Evolutionary conservation across 345 rosid species (phyloP).

Genomic region (Ricinus communis): DNA sequence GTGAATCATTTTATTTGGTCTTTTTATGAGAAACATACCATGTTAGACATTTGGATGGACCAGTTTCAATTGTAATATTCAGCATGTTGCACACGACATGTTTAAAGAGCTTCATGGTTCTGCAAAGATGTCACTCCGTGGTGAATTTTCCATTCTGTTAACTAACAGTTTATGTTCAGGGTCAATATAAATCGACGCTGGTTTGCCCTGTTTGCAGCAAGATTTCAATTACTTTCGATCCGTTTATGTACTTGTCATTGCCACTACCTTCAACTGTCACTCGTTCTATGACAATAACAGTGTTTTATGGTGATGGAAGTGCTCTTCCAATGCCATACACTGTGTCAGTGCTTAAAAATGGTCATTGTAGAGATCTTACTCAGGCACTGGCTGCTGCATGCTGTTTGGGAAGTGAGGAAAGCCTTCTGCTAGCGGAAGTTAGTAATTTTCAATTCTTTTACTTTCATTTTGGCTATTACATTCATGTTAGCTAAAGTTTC

Average conservation of each 20-base stretch:
- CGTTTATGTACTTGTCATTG: constrained; percentile 90
- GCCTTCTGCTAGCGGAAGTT: constrained; percentile 85
- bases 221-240: constrained; percentile 88
- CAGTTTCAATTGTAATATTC: not conserved
- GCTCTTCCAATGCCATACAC: constrained; percentile 76
- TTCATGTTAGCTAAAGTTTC: constrained; percentile 24
- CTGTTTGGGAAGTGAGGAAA: constrained; percentile 74
- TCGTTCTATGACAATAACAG: constrained; percentile 80
- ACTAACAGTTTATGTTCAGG: constrained; percentile 50
- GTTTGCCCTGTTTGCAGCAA: constrained; percentile 87
- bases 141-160: not conserved
- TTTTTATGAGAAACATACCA: not conserved
- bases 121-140: not conserved
- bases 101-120: not conserved
- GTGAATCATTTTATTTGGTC: not conserved
- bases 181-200: constrained; percentile 93
- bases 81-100: not conserved
- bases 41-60: not conserved
- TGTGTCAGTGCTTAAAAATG: constrained; percentile 69
- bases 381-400: constrained; percentile 69
- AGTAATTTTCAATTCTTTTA: constrained; percentile 11
- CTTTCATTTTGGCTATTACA: not conserved
- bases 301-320: constrained; percentile 73
- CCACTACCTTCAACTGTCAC: constrained; percentile 84
- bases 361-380: constrained; percentile 69